A percentile compares a stretch with the other conserved stretches of the same genome.
Conservation (phyloP, 148 eudicot genomes). For the Simmondsia chinensis region DNA sequence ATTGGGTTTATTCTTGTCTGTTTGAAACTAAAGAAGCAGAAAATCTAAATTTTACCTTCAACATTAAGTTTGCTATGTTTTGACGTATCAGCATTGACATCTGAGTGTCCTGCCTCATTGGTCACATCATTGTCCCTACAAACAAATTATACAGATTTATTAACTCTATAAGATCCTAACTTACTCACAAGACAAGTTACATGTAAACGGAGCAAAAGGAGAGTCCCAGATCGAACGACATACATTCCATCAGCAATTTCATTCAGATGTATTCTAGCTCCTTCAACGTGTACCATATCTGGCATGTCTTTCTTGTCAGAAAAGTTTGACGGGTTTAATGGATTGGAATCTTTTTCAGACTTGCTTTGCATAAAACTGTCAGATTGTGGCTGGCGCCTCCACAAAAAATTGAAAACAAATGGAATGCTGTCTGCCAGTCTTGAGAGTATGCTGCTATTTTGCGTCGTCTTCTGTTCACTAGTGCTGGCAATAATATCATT, state of each 20-base stretch:
- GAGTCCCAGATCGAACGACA: constrained; percentile 24
- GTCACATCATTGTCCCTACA: constrained; percentile 27
- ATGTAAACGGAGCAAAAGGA: constrained; percentile 2
- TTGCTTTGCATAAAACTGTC: constrained; percentile 11
- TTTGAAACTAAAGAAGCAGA: neutral
- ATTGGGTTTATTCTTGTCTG: too few relatives aligned
- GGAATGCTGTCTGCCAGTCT: constrained; percentile 67
- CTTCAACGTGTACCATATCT: constrained; percentile 14
- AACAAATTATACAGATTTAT: neutral
- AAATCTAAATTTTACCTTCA: constrained; percentile 33
- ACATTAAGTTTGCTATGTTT: constrained; percentile 15
- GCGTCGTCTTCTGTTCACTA: constrained; percentile 24
- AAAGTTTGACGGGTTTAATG: constrained; percentile 16
- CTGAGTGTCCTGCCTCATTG: constrained; percentile 18
- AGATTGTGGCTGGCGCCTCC: constrained; percentile 25
- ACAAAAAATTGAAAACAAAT: constrained; percentile 46
- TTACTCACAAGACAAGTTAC: constrained; percentile 3
- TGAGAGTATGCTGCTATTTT: constrained; percentile 55
- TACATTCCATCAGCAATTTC: constrained; percentile 16
- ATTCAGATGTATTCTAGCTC: constrained; percentile 12
- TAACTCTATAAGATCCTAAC: neutral
- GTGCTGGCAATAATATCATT: constrained; percentile 34
- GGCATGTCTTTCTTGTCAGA: constrained; percentile 22
- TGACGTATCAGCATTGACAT: constrained; percentile 16
- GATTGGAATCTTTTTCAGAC: constrained; percentile 17